Base-by-base conservation (phyloP, 768 basidiomycete species). In the Tephrocybe sp. region DNA sequence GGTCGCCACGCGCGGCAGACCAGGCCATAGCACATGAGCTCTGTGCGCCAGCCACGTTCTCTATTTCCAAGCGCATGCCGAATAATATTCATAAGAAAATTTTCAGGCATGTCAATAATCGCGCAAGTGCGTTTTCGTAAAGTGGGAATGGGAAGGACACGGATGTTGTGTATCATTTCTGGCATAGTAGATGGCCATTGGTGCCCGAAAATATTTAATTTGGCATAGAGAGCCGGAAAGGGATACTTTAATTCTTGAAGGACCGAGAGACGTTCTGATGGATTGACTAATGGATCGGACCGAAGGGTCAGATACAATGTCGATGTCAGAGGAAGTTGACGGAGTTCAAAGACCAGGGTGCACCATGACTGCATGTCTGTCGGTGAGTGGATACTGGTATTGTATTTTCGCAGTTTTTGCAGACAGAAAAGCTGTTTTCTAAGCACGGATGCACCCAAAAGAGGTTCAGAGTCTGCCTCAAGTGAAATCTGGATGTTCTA, bases 1-100 rank as follows among this genome's bases (percentile, higher is more conserved):
- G 23, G 42, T 17, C 14, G 7, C 49, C 42, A 51, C 6, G 49
- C 49, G 12, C 49, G 42, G 14, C 49, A 51, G 40, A 51, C 49
- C 14, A 41, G 26, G 6, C 35, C 42, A 6, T 51, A 51, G 8
- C 30, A 13, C 34, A 51, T 51, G 6, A 51, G 49, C 17, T 43
- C 49, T 8, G 41, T 38, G 4, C 42, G 49, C 42, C 49, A 51
- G 5, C 49, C 42, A 14, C 33, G 26, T 4, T 44, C 42, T 12
- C 34, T 19, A 10, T 44, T 51, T 6, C 49, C 49, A 1, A 51
- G 8, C 8, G 49, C 49, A 20, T 44, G 20, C 7, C 49, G 49
- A 7, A 45, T 33, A 17, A 51, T 51, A 8, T 31, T 5, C 11
- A 45, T 22, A 6, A 51, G n/a, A 1, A 36, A 20, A 19, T 30